These are phyloP conservation scores for Acanthamoeba lenticulata DNA, from an alignment of 208 protist genomes.

Conservation along the genomic window DNA sequence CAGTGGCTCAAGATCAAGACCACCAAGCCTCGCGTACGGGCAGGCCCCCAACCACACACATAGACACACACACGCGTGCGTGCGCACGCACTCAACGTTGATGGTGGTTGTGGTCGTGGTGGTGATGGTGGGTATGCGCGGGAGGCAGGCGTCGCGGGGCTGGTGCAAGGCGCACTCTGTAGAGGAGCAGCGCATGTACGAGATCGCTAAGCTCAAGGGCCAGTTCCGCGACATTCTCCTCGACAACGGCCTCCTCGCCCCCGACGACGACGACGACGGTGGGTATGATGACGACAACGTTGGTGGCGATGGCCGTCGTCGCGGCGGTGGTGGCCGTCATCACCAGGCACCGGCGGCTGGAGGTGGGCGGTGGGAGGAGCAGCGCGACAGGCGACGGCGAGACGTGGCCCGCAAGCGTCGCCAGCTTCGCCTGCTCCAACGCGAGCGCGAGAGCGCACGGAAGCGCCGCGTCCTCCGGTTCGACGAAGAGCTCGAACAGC, in stretches of 20 bases:
- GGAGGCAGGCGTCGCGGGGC: not conserved
- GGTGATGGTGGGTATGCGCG: no score
- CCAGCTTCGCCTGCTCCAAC: not conserved
- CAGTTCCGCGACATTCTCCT: constrained; percentile 64
- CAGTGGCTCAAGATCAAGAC: constrained; percentile 67
- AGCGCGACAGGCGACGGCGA: not conserved
- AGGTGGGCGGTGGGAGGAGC: not conserved
- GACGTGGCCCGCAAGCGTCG: not conserved
- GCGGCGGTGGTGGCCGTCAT: not conserved
- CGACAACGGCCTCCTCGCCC: constrained; percentile 50
- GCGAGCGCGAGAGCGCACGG: not conserved
- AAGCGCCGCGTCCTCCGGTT: constrained; percentile 51
- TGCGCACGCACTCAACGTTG: no score
- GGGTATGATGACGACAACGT: not conserved
- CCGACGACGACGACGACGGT: not conserved
- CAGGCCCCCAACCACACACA: not conserved
- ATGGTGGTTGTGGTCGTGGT: no score
- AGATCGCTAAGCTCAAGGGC: constrained; percentile 61
- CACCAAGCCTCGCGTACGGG: not conserved
- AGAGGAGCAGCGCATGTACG: constrained; percentile 77
- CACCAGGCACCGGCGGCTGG: no score
- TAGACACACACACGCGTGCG: no score
- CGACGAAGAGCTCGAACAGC: constrained; percentile 22
- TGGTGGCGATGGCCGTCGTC: not conserved
- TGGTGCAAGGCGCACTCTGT: constrained; percentile 69